These are phyloP conservation scores for Zizania latifolia DNA, from an alignment of 176 grass and related monocot species.

Conservation along the genomic window DNA sequence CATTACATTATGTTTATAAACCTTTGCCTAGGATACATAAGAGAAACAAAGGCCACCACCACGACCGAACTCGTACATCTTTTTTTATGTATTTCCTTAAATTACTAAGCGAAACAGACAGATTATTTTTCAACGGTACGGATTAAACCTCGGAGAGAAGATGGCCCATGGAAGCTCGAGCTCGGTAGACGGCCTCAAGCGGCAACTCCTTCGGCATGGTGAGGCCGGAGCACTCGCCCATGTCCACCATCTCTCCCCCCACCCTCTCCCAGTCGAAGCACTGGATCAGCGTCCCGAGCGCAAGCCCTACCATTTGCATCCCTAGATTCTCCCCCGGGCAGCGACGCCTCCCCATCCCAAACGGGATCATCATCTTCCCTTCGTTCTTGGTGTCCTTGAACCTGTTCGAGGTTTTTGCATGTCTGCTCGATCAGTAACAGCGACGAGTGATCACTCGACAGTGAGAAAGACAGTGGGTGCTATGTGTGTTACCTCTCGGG, in stretches of 20 bases:
- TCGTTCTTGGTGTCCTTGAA: not conserved
- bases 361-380: conserved; percentile 22
- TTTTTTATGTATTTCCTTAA: too few species aligned
- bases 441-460: too few species aligned
- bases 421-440: too few species aligned
- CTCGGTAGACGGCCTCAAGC: conserved; percentile 19
- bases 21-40: too few species aligned
- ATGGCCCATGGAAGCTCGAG: conserved; percentile 14
- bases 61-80: too few species aligned
- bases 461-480: too few species aligned
- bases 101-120: too few species aligned
- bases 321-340: conserved; percentile 30
- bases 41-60: too few species aligned
- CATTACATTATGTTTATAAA: too few species aligned
- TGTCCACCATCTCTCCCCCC: conserved; percentile 19
- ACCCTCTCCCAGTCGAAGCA: conserved; percentile 33
- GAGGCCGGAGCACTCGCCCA: conserved; percentile 22
- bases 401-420: too few species aligned
- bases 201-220: conserved; percentile 35
- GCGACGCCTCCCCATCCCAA: conserved; percentile 31
- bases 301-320: conserved; percentile 34
- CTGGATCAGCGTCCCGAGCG: conserved; percentile 43
- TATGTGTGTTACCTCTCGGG: conserved; percentile 57
- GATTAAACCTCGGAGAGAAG: conserved; percentile 6
- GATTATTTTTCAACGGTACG: not conserved